A percentile compares a stretch with the other conserved stretches of the same genome.
phyloP scores from a whole-genome alignment of 371 early-diverging fungal genomes.

The Mortierella sp. region DNA sequence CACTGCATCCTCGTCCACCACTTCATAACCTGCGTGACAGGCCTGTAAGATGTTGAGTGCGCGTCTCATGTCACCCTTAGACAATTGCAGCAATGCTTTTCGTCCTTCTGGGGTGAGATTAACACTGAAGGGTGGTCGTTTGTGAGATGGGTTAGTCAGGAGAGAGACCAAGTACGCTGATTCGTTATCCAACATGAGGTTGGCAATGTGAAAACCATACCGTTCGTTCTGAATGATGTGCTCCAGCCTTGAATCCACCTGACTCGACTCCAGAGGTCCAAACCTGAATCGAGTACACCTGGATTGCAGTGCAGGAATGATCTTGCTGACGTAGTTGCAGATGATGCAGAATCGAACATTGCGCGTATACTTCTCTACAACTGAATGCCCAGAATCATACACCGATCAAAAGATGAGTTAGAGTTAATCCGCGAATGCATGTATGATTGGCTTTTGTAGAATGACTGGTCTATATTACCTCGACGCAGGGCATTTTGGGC shows the following conservation, averaged over 20 bases:
- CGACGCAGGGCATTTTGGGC: constrained; percentile 98
- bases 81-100: constrained; percentile 80
- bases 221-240: constrained; percentile 79
- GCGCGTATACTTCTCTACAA: constrained; percentile 98
- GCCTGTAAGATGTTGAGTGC: constrained; percentile 94
- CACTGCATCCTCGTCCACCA: constrained; percentile 79
- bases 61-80: constrained; percentile 97
- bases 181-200: no score
- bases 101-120: constrained; percentile 86
- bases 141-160: no score
- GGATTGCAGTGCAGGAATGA: constrained; percentile 98
- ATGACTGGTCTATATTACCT: constrained; percentile 57
- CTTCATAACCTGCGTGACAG: constrained; percentile 86
- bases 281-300: constrained; percentile 99
- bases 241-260: constrained; percentile 81
- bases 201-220: constrained; percentile 45
- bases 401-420: background rate
- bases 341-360: constrained; percentile 99
- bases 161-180: no score
- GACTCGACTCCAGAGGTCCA: constrained; percentile 83
- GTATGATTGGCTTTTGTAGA: no score
- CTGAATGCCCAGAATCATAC: constrained; percentile 46
- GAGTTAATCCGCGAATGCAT: no score
- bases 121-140: constrained; percentile 65
- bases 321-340: constrained; percentile 98